A percentile compares a stretch with the other conserved stretches of the same genome.
Conservation (phyloP, 352 stramenopile genomes). For the Blastocystis hominis region DNA sequence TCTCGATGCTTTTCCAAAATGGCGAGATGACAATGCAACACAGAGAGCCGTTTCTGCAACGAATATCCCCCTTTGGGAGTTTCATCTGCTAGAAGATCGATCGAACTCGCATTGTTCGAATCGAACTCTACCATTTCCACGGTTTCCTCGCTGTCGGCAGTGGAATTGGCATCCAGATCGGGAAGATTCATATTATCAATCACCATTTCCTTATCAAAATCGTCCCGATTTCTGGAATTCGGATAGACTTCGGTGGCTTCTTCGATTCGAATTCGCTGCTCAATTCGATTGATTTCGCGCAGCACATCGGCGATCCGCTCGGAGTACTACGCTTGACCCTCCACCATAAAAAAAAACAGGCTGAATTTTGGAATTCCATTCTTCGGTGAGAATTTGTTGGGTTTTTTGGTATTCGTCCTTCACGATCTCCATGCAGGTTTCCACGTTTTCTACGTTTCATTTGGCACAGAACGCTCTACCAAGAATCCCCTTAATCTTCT, state of each 20-base stretch:
- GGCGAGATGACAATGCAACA: background rate
- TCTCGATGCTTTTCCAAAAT: background rate
- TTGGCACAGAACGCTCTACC: background rate
- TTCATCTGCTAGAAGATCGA: too few species aligned
- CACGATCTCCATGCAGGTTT: background rate
- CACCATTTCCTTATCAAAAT: too few species aligned
- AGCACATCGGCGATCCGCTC: background rate
- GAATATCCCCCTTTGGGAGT: background rate
- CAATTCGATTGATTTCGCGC: background rate
- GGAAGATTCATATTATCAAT: too few species aligned
- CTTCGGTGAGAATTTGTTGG: background rate
- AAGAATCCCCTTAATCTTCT: background rate
- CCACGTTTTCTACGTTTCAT: background rate
- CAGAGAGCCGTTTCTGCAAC: background rate
- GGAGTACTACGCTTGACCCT: background rate
- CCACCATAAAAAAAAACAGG: background rate
- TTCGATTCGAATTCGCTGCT: background rate
- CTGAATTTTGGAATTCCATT: background rate
- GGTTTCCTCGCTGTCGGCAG: background rate
- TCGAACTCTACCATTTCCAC: background rate
- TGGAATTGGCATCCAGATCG: background rate
- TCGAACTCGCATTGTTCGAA: background rate
- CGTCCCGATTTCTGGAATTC: too few species aligned
- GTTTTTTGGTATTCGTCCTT: background rate
- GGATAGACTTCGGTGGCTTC: background rate